Evolutionary conservation across 345 rosid genomes (phyloP).

Genomic region (Eucalyptus marginata): DNA sequence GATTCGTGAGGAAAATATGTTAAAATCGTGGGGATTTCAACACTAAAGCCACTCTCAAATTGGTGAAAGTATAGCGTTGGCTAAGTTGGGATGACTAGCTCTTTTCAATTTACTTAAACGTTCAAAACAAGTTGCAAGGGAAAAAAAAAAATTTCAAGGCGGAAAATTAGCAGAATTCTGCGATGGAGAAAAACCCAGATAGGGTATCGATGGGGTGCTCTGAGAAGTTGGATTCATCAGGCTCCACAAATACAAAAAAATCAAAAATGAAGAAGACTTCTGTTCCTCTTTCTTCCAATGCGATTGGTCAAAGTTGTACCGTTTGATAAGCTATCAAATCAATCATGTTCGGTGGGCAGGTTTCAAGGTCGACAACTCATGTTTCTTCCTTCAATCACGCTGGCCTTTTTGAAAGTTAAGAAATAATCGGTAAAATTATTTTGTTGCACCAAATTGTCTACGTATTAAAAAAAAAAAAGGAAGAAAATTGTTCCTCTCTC

Average conservation of each 20-base stretch:
- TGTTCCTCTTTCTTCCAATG: neutral
- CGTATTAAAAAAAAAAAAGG: too few relatives aligned
- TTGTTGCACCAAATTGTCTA: too few relatives aligned
- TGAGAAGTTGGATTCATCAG: neutral
- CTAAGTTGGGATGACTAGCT: neutral
- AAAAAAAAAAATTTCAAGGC: neutral
- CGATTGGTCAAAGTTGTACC: neutral
- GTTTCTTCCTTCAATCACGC: neutral
- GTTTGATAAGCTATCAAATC: neutral
- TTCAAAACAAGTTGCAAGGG: neutral
- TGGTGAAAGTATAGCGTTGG: neutral
- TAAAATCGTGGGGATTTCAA: neutral
- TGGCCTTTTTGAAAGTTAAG: neutral
- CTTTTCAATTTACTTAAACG: neutral
- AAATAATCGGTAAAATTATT: too few relatives aligned
- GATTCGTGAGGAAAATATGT: neutral
- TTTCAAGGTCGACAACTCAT: neutral
- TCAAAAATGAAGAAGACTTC: neutral
- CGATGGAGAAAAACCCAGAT: neutral
- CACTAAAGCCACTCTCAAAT: neutral
- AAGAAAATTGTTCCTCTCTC: too few relatives aligned
- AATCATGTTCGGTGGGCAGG: neutral
- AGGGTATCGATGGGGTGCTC: neutral
- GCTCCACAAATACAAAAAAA: neutral
- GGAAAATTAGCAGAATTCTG: neutral